phyloP scores from a whole-genome alignment of 768 basidiomycete genomes.

The Amyloporia xantha region DNA sequence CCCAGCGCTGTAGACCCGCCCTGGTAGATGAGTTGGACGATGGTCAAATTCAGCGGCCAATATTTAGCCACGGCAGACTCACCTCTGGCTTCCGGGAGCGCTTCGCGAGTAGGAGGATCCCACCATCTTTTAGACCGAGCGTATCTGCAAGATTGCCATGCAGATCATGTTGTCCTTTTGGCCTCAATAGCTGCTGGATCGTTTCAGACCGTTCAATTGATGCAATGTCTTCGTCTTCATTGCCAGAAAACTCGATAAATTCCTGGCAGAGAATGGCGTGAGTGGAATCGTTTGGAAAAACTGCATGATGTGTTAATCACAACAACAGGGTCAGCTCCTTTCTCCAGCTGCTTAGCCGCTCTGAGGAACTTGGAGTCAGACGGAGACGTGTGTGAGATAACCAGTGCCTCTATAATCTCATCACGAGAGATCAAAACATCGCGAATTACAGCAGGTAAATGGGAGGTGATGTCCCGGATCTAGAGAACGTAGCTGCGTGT shows the following conservation, averaged over 20 bases:
- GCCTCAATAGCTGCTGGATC: not conserved
- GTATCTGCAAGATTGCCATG: slow-evolving; percentile 4
- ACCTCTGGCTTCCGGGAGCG: slow-evolving; percentile 47
- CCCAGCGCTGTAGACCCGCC: slow-evolving; percentile 86
- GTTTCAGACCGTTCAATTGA: too few relatives aligned
- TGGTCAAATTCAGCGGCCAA: slow-evolving; percentile 10
- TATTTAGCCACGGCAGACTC: not conserved
- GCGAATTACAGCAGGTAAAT: slow-evolving; percentile 14
- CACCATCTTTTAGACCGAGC: slow-evolving; percentile 32
- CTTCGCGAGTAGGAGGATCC: slow-evolving; percentile 44
- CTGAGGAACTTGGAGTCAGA: slow-evolving; percentile 2
- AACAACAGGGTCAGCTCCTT: not conserved
- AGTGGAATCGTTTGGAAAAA: too few relatives aligned
- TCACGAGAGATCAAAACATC: slow-evolving; percentile 10
- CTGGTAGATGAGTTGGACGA: slow-evolving; percentile 38
- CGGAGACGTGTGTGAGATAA: not conserved
- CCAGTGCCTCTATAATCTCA: slow-evolving; percentile 12
- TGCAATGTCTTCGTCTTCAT: too few relatives aligned
- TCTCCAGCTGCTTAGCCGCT: not conserved
- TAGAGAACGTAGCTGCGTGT: too few relatives aligned
- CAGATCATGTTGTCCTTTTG: not conserved
- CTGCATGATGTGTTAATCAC: not conserved
- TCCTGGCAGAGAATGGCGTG: too few relatives aligned
- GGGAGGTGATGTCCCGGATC: slow-evolving; percentile 19
- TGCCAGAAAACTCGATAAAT: too few relatives aligned